Conservation (phyloP, 1,284 basidiomycete species). For the Retiboletus flavoniger region DNA sequence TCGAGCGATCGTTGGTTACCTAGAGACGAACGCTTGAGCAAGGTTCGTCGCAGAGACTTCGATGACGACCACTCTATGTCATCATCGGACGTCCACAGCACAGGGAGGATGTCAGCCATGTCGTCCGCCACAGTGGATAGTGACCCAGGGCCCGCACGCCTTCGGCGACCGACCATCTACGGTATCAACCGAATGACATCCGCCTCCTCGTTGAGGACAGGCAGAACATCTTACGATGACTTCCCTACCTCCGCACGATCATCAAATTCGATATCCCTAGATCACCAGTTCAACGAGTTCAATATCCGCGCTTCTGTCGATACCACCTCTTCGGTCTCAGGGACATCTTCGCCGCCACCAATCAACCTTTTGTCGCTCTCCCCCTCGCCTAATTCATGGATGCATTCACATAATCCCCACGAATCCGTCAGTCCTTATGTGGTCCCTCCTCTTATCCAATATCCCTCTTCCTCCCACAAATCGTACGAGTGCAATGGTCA, state of each 20-base stretch:
- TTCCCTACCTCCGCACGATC: constrained; percentile 73
- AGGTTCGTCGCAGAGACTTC: constrained; percentile 78
- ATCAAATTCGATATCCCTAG: constrained; percentile 79
- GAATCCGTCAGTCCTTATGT: constrained; percentile 38
- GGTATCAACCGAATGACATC: constrained; percentile 73
- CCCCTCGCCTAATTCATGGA: constrained; percentile 51
- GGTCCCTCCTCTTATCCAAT: constrained; percentile 35
- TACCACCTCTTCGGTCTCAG: constrained; percentile 54
- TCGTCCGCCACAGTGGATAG: constrained; percentile 79
- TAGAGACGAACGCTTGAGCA: constrained; percentile 61
- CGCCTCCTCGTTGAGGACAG: constrained; percentile 65
- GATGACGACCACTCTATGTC: constrained; percentile 91
- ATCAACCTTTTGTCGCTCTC: constrained; percentile 72
- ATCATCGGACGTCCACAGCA: constrained; percentile 77
- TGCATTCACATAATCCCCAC: constrained; percentile 49
- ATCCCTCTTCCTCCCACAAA: constrained; percentile 40
- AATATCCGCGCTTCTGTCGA: constrained; percentile 71
- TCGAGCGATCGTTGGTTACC: constrained; percentile 53
- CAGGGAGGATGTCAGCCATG: constrained; percentile 66
- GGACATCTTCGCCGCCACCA: constrained; percentile 69
- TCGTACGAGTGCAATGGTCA: constrained; percentile 42
- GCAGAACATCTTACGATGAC: constrained; percentile 61
- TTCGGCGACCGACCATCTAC: constrained; percentile 59
- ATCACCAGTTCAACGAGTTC: constrained; percentile 78
- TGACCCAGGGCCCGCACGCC: constrained; percentile 75